Evolutionary conservation across 202 grass and related monocot species (phyloP), one percentile per base, ranked within the genome.

Genomic region (Bolboschoenoplectus hybrid): DNA sequence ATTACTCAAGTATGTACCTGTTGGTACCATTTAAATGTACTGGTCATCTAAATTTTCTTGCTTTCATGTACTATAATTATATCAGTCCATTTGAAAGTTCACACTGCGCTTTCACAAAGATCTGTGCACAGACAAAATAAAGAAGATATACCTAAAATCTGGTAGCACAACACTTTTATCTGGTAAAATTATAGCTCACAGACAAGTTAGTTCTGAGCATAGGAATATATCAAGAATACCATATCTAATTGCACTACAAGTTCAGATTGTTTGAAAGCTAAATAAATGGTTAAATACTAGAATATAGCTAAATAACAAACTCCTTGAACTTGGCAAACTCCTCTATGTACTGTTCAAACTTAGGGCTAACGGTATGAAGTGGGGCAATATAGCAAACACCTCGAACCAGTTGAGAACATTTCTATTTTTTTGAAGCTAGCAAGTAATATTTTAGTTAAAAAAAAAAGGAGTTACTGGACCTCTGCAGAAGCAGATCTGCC

Each of bases 401-500:
- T 26, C 26, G 26, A 26, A 26, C 26, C 26, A 26, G 43, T 5
- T 47, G 45, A 20, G 16, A 73, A 73, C 17, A 44, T 47, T 46
- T 32, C 44, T 26, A 49, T 20, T 49, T 49, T 45, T 73, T 19
- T 26, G 1, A 73, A 73, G 16, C 41, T 47, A 73, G 69, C 1
- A 73, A 47, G 3, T 5, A 73, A 73, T n/a, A 71, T 20, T 45
- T 57, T 78, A 38, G 50, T 78, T 55, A 4, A 41, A 10, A 60
- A 43, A 40, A 41, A n/a, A 79, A 0, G 26, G 34, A 57, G 2
- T 57, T 41, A 36, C 10, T 38, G 26, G 58, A 98, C 96, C 96
- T 95, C 93, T 13, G 91, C 96, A 86, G 96, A 93, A 68, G 91
- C 90, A 66, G 96, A 98, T 74, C 96, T 92, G 84, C 96, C 96